These are phyloP conservation scores for Xylariaceae sp. DNA, from an alignment of 2,329 filamentous ascomycete genomes.

Conservation along the genomic window DNA sequence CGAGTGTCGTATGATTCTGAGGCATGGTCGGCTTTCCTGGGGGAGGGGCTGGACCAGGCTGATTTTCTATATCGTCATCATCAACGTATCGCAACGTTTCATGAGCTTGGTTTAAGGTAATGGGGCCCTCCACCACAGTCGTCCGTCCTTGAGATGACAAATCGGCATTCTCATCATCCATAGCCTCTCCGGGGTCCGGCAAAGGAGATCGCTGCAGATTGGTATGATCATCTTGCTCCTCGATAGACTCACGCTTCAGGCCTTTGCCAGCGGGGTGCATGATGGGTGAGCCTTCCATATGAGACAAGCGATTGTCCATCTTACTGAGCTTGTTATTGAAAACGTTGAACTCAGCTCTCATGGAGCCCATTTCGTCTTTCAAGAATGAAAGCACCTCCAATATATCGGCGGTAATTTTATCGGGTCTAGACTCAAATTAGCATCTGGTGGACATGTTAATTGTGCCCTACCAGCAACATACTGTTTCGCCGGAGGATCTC, in stretches of 20 bases:
- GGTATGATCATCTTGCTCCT: slow-evolving; percentile 28
- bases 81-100: slow-evolving; percentile 33
- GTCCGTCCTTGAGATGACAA: slow-evolving; percentile 29
- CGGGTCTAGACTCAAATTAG: slow-evolving; percentile 39
- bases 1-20: slow-evolving; percentile 84
- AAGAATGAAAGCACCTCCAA: slow-evolving; percentile 47
- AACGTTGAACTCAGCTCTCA: slow-evolving; percentile 27
- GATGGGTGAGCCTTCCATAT: slow-evolving; percentile 34
- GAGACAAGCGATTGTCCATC: slow-evolving; percentile 36
- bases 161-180: slow-evolving; percentile 19
- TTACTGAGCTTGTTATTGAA: slow-evolving; percentile 27
- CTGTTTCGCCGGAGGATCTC: slow-evolving; percentile 89
- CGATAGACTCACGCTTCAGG: slow-evolving; percentile 31
- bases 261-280: slow-evolving; percentile 25
- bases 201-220: slow-evolving; percentile 22
- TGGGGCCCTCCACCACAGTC: slow-evolving; percentile 20
- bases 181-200: slow-evolving; percentile 13
- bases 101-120: slow-evolving; percentile 30
- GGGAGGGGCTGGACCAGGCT: slow-evolving; percentile 48
- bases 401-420: slow-evolving; percentile 59
- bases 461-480: slow-evolving; percentile 42
- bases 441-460: background rate
- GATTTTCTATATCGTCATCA: slow-evolving; percentile 47
- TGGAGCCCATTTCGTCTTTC: slow-evolving; percentile 31
- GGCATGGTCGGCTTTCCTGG: slow-evolving; percentile 68